A percentile compares a stretch with the other conserved stretches of the same genome.
phyloP scores from a whole-genome alignment of 1,139 yeast species.

The Hansenula lynferdii region DNA sequence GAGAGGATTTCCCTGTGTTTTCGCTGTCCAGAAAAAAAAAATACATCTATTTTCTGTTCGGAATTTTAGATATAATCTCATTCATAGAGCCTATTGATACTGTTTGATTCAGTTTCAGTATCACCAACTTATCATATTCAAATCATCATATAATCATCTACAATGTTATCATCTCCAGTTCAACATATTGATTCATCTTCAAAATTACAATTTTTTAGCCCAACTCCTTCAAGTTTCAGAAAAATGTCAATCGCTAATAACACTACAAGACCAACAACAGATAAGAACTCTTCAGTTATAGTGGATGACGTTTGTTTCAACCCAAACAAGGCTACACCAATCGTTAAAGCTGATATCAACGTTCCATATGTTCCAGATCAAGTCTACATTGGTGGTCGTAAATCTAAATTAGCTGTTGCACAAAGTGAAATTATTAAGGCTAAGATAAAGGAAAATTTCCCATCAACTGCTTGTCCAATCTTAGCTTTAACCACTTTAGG shows the following conservation, averaged over 20 bases:
- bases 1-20: too few species aligned
- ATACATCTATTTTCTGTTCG: too few species aligned
- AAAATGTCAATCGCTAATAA: slow-evolving; percentile 11
- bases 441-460: slow-evolving; percentile 52
- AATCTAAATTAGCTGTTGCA: slow-evolving; percentile 78
- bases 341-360: slow-evolving; percentile 4
- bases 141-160: background rate
- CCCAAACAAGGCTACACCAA: slow-evolving; percentile 3
- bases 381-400: slow-evolving; percentile 73
- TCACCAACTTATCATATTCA: background rate
- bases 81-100: too few species aligned
- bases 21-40: too few species aligned
- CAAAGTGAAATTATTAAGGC: slow-evolving; percentile 77
- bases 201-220: slow-evolving; percentile 11
- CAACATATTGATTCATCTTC: slow-evolving; percentile 8
- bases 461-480: slow-evolving; percentile 62
- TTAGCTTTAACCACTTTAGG: slow-evolving; percentile 84
- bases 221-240: slow-evolving; percentile 11
- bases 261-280: slow-evolving; percentile 12
- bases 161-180: slow-evolving; percentile 6
- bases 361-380: slow-evolving; percentile 21
- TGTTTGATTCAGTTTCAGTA: too few species aligned
- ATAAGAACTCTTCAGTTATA: slow-evolving; percentile 17
- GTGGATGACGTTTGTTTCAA: slow-evolving; percentile 15
- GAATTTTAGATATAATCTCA: too few species aligned